These are phyloP conservation scores for Fusarium circinatum DNA, from an alignment of 2,329 filamentous ascomycete genomes.

Conservation along the genomic window DNA sequence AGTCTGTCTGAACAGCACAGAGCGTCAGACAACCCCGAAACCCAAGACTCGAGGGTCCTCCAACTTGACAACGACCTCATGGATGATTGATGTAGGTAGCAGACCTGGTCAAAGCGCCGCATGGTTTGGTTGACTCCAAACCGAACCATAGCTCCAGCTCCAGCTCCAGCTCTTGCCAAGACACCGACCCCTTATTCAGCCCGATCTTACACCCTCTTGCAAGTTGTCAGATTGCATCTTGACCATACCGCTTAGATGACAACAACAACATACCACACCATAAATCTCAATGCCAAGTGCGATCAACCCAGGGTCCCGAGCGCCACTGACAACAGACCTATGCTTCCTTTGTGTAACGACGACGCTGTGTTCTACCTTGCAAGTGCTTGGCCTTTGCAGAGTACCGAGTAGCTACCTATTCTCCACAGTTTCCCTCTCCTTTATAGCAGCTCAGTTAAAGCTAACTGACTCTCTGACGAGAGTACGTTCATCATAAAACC, in stretches of 20 bases:
- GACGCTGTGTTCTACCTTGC: background rate
- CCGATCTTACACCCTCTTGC: background rate
- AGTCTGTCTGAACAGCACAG: background rate
- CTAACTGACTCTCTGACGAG: background rate
- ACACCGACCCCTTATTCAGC: background rate
- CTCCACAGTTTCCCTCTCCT: background rate
- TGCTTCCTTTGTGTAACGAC: background rate
- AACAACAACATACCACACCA: background rate
- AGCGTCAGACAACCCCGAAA: background rate
- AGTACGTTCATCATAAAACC: background rate
- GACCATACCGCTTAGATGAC: background rate
- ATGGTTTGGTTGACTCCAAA: conserved; percentile 1
- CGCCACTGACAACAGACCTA: background rate
- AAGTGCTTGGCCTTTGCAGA: too few relatives aligned
- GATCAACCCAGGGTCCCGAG: background rate
- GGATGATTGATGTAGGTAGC: background rate
- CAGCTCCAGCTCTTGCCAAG: conserved; percentile 4
- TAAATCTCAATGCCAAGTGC: conserved; percentile 10
- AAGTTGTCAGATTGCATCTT: background rate
- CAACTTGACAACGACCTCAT: background rate
- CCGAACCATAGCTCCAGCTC: background rate
- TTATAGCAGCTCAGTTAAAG: background rate
- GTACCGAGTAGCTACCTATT: background rate
- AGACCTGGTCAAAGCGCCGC: background rate
- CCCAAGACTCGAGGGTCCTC: background rate